phyloP scores from a whole-genome alignment of 371 early-diverging fungal species.

The Dipsacomyces acuminosporus region DNA sequence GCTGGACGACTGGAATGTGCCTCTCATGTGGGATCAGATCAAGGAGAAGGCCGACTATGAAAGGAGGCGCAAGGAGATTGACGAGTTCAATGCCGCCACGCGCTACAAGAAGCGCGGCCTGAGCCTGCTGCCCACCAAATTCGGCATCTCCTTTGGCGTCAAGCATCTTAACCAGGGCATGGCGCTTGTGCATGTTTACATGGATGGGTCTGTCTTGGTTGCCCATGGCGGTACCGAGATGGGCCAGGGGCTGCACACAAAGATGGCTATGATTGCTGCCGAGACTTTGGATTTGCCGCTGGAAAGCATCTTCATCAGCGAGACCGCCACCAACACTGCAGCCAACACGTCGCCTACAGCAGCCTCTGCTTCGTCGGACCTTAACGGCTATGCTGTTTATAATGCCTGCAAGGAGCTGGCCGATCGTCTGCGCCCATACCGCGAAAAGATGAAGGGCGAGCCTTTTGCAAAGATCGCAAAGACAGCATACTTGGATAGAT shows the following conservation, averaged over 20 bases:
- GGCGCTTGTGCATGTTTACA: slow-evolving; percentile 73
- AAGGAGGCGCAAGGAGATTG: slow-evolving; percentile 50
- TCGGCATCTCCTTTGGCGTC: slow-evolving; percentile 64
- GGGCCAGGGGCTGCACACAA: slow-evolving; percentile 80
- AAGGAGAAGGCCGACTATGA: slow-evolving; percentile 47
- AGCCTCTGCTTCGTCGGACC: slow-evolving; percentile 66
- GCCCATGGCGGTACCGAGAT: slow-evolving; percentile 80
- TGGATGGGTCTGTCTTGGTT: slow-evolving; percentile 69
- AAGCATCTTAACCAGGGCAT: slow-evolving; percentile 71
- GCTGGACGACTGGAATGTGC: slow-evolving; percentile 63
- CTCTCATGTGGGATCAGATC: slow-evolving; percentile 59
- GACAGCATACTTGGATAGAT: slow-evolving; percentile 65
- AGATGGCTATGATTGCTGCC: slow-evolving; percentile 69
- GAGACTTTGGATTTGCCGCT: slow-evolving; percentile 62
- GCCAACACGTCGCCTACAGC: slow-evolving; percentile 70
- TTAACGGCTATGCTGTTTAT: slow-evolving; percentile 72
- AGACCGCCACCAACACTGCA: slow-evolving; percentile 67
- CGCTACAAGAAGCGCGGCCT: slow-evolving; percentile 70
- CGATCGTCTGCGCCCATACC: slow-evolving; percentile 61
- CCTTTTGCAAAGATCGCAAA: slow-evolving; percentile 50
- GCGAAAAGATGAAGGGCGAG: slow-evolving; percentile 51
- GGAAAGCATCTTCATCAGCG: slow-evolving; percentile 59
- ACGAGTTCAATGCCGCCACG: slow-evolving; percentile 58
- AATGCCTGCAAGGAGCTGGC: slow-evolving; percentile 63
- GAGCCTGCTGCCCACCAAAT: slow-evolving; percentile 66